These are phyloP conservation scores for Cunninghamia lanceolata DNA, from an alignment of 75 land plant species.

Conservation along the genomic window DNA sequence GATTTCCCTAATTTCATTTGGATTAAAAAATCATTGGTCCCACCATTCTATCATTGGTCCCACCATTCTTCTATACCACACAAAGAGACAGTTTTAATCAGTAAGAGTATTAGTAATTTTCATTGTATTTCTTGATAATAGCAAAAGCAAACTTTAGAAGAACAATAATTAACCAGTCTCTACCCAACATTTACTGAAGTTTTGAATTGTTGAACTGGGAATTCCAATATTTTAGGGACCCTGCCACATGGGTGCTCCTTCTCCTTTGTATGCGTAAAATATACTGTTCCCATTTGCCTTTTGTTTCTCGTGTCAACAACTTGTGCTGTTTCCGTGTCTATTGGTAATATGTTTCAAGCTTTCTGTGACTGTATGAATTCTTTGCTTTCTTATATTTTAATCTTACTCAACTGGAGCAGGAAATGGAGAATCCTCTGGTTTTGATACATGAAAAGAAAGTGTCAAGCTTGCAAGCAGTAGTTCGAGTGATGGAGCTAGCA, in stretches of 20 bases:
- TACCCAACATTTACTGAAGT: background rate
- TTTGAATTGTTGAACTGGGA: background rate
- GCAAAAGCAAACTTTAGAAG: too few species aligned
- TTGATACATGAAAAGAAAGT: conserved; percentile 87
- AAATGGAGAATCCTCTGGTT: conserved; percentile 86
- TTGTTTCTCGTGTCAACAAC: too few species aligned
- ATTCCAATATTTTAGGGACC: too few species aligned
- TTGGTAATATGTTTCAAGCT: background rate
- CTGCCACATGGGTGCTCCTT: too few species aligned
- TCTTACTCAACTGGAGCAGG: conserved; percentile 34
- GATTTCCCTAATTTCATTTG: background rate
- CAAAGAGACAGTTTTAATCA: background rate
- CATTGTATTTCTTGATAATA: background rate
- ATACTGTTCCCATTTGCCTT: too few species aligned
- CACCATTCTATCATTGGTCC: background rate
- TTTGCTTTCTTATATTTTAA: background rate
- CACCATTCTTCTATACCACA: background rate
- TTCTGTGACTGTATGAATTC: background rate
- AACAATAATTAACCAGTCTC: background rate
- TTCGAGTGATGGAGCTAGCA: conserved; percentile 71
- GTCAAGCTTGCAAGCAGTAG: conserved; percentile 53
- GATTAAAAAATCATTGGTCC: background rate
- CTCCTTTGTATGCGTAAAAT: too few species aligned
- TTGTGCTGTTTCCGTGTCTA: too few species aligned
- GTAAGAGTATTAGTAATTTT: background rate